Percentiles rank a stretch among this genome's conserved stretches.
Evolutionary conservation across 306 rosid species (phyloP).

Genomic region (Citrullus colocynthis): DNA sequence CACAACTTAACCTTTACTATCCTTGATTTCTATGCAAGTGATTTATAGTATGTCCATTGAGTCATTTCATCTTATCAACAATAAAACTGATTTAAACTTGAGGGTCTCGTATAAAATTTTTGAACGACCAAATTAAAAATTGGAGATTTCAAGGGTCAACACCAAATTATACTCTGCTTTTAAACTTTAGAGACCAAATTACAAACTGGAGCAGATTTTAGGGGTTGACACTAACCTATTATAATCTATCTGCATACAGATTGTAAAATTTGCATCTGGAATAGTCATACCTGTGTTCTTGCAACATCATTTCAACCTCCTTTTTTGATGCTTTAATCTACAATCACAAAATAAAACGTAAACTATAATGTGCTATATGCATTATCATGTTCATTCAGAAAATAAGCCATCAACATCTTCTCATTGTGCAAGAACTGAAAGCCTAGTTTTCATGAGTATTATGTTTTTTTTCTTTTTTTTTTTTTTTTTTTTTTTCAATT

Average conservation of each 20-base stretch:
- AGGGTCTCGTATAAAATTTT: neutral
- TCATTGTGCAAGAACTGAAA: neutral
- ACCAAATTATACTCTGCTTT: too few relatives aligned
- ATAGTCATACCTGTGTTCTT: constrained; percentile 59
- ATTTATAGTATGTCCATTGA: neutral
- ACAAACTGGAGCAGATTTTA: neutral
- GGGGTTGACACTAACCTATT: neutral
- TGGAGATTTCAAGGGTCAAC: too few relatives aligned
- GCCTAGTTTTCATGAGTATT: neutral
- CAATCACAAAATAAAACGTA: constrained; percentile 14
- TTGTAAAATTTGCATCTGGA: constrained; percentile 14
- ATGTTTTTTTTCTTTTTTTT: neutral
- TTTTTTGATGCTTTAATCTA: constrained; percentile 73
- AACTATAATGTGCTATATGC: neutral
- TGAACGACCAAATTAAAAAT: too few relatives aligned
- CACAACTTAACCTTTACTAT: neutral
- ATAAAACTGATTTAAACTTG: neutral
- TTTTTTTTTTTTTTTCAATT: too few relatives aligned
- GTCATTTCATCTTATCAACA: neutral
- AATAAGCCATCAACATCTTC: neutral
- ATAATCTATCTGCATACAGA: neutral
- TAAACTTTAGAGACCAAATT: neutral
- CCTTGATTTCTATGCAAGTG: neutral
- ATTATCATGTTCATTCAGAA: neutral
- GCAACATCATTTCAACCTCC: constrained; percentile 80